Base-by-base conservation (phyloP, 2,329 filamentous ascomycete genomes). In the Metarhizium sp. region DNA sequence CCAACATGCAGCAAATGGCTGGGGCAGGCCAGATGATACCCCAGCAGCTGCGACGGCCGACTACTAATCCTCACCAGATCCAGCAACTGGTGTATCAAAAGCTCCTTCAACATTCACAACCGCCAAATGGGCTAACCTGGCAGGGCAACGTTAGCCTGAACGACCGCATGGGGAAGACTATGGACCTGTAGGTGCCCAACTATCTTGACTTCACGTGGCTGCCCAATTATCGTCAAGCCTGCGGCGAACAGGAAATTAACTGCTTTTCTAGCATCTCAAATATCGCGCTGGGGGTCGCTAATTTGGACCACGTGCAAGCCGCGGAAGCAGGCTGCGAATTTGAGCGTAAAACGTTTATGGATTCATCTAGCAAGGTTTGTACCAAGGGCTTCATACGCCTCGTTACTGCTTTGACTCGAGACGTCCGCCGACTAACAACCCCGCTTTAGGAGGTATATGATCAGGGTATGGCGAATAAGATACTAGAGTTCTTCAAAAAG, bases 1-100 rank as follows among this genome's bases (percentile, higher is more conserved):
- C 76, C 66, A 82, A 81, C 62, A 77, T 82, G 71, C 76, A 77
- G 67, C 79, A 80, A 63, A 81, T 82, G 78, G 73, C 70, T 65
- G 71, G 69, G 58, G 71, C 69, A 60, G 73, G 71, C 67, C 71
- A 72, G 57, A 74, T 77, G 68, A 71, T 76, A 67, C 71, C 71
- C 62, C 71, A 74, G 59, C 73, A 75, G 58, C 66, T 71, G 61
- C 68, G 70, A 58, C 65, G 66, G 50, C 63, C 64, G 47, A 61
- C 60, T 52, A 57, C 54, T 36, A 48, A 30, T 30, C 61, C 59
- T 6, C 48, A 59, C 46, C 69, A 71, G 58, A 60, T 73, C 25
- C 71, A 73, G 51, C 66, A 72, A 45, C 60, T 71, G 16, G 68
- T 78, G 7, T 76, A 73, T 52, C 68, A 72, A 50, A 69, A 69